Evolutionary conservation across 2,329 filamentous ascomycete species (phyloP).

Genomic region (Botryotinia globosa): DNA sequence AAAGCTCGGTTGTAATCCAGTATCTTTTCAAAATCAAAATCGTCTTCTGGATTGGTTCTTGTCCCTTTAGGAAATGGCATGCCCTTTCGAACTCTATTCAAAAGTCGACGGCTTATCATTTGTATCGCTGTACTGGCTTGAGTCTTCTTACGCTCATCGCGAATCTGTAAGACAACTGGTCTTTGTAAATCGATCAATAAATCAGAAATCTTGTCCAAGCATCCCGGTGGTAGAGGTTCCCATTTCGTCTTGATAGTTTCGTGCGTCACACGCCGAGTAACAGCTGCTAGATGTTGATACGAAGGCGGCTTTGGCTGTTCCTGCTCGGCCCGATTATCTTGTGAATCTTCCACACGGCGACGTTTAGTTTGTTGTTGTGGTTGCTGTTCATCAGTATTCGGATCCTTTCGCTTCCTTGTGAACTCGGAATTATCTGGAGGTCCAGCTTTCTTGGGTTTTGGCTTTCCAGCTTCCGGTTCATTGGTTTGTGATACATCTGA

Average conservation of each 20-base stretch:
- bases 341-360: slow-evolving; percentile 15
- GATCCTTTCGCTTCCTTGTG: slow-evolving; percentile 15
- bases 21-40: slow-evolving; percentile 65
- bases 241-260: slow-evolving; percentile 67
- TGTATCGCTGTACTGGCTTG: slow-evolving; percentile 52
- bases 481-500: slow-evolving; percentile 9
- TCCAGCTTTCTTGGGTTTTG: background rate
- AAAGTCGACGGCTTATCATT: slow-evolving; percentile 53
- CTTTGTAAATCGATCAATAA: slow-evolving; percentile 59
- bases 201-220: slow-evolving; percentile 53
- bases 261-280: slow-evolving; percentile 55
- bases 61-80: slow-evolving; percentile 64
- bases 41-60: slow-evolving; percentile 50
- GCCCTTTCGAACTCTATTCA: slow-evolving; percentile 55
- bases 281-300: slow-evolving; percentile 52
- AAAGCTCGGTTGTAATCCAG: slow-evolving; percentile 56
- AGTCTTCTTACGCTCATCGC: slow-evolving; percentile 45
- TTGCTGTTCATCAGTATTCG: slow-evolving; percentile 4
- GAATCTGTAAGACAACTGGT: slow-evolving; percentile 58
- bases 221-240: slow-evolving; percentile 54
- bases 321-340: slow-evolving; percentile 8
- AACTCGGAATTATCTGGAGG: background rate
- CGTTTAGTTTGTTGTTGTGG: slow-evolving; percentile 20
- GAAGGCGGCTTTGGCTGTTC: slow-evolving; percentile 22
- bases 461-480: background rate